A percentile compares a stretch with the other conserved stretches of the same genome.
These are phyloP conservation scores for Mycena latifolia DNA, from an alignment of 768 basidiomycete species.

Conservation along the genomic window DNA sequence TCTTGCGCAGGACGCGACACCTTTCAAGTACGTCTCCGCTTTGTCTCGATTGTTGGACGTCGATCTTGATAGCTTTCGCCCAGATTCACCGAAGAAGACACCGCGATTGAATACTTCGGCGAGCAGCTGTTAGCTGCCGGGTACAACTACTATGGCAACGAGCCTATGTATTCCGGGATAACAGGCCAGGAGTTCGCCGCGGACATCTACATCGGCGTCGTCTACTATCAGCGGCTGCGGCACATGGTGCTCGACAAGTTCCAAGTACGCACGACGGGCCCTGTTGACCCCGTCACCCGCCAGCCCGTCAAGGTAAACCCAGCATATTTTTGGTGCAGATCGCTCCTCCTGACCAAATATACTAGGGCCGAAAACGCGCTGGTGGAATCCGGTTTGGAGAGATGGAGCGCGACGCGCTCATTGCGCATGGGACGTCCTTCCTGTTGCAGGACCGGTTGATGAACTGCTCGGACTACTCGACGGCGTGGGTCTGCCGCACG, in stretches of 20 bases:
- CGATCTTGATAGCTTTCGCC: conserved; percentile 26
- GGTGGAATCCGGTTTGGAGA: conserved; percentile 99
- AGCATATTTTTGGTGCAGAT: neutral
- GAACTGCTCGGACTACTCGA: conserved; percentile 99
- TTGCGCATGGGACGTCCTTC: conserved; percentile 99
- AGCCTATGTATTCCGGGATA: conserved; percentile 99
- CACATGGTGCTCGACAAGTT: conserved; percentile 99
- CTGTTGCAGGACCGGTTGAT: conserved; percentile 97
- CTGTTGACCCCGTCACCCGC: conserved; percentile 94
- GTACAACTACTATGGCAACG: conserved; percentile 99
- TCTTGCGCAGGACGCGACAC: conserved; percentile 97
- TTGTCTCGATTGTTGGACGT: conserved; percentile 17
- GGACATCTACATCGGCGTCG: conserved; percentile 98
- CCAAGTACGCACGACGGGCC: conserved; percentile 98
- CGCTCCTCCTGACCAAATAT: neutral
- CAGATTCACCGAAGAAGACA: conserved; percentile 96
- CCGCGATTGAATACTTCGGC: conserved; percentile 98
- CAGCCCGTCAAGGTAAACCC: conserved; percentile 94
- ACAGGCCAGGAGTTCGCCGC: conserved; percentile 99
- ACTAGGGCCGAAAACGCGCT: conserved; percentile 94
- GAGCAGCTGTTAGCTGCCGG: conserved; percentile 93
- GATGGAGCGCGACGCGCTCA: conserved; percentile 99
- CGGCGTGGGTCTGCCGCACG: conserved; percentile 97
- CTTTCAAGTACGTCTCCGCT: conserved; percentile 82
- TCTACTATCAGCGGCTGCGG: conserved; percentile 97